Evolutionary conservation across 306 rosid species (phyloP), one percentile per base, ranked within the genome.

Genomic region (Ormosia semicastrata): DNA sequence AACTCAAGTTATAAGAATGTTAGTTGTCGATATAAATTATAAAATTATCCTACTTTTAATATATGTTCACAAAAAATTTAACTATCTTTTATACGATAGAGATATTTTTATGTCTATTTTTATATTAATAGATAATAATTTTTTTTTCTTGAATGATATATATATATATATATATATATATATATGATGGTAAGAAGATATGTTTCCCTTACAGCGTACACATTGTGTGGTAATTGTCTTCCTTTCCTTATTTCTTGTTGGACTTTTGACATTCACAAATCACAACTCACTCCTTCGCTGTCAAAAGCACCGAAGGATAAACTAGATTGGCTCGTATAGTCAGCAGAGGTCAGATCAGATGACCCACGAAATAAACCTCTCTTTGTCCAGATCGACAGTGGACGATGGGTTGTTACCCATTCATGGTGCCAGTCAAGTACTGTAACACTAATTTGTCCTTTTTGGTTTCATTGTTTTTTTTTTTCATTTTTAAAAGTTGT

Each of bases 391-490:
- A 62, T 79, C 17, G 24, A 75, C 88, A 58, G 76, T 74, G 76
- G 33, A 65, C 41, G 85, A 86, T 91, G 91, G 82, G 84, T 75
- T 86, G 89, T 85, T 82, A 50, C 81, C 88, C 89, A 85, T 86
- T 78, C 53, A 84, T 37, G 68, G 37, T 63, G n/a, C 54, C 84
- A 64, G 33, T 80, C 8, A 72, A 8, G 49, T 15, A 65, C 76
- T 46, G 68, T 58, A 49, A 56, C 41, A 2, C 78, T n/a, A 14
- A 30, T 68, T 4, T 71, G 36, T 66, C 77, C 29, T 47, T 47
- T 47, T 70, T 52, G 40, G 34, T 73, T 50, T 46, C 62, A 71
- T 60, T 78, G 47, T 44, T 60, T 24, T 49, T 52, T 33, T 6
- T 24, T 60, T 62, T 18, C 2, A 15, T 68, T 60, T n/a, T 83